Base-by-base conservation (phyloP, 768 basidiomycete species). In the Strobilomyces dryophilus region DNA sequence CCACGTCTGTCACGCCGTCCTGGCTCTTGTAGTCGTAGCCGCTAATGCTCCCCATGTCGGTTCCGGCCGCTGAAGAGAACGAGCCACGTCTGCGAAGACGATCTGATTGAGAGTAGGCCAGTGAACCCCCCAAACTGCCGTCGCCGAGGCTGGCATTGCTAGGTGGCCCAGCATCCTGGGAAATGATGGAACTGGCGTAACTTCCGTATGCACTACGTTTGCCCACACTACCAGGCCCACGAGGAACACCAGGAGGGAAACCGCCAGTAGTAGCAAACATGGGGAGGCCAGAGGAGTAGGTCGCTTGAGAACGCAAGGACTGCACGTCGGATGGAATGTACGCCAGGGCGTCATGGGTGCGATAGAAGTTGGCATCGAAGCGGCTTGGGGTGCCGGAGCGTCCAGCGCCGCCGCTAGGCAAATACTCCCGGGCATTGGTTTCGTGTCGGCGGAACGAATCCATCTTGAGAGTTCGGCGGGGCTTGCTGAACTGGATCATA, bases 401-500 rank as follows among this genome's bases (percentile, higher is more conserved):
- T 49, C 74, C 74, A 32, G 67, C 59, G 15, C 76, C 60, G 41
- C 72, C 59, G 50, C 20, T 60, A 2, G 70, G 66, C 46, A 85
- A 69, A 61, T 80, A 92, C 61, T 99, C 97, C 49, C 86, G 82
- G 1, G 95, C 95, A 61, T 79, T 89, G 20, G 91, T 89, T 69
- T 98, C 95, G 66, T 95, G 92, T 47, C 95, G 83, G 52, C 91
- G 87, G 81, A 91, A 95, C 53, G 89, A 90, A 58, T 95, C 92
- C 84, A 93, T 88, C 70, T 94, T 94, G 59, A 95, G 80, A 5
- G 92, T 82, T 49, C 93, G 87, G 52, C 93, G 84, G 31, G 97
- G 97, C 73, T 97, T 95, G 79, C 92, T 94, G 77, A 99, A 98
- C 68, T 98, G 97, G 55, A 99, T 99, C 95, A 99, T 95, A 73